Base-by-base conservation (phyloP, 768 basidiomycete genomes). In the Phaeolepiota aurea region DNA sequence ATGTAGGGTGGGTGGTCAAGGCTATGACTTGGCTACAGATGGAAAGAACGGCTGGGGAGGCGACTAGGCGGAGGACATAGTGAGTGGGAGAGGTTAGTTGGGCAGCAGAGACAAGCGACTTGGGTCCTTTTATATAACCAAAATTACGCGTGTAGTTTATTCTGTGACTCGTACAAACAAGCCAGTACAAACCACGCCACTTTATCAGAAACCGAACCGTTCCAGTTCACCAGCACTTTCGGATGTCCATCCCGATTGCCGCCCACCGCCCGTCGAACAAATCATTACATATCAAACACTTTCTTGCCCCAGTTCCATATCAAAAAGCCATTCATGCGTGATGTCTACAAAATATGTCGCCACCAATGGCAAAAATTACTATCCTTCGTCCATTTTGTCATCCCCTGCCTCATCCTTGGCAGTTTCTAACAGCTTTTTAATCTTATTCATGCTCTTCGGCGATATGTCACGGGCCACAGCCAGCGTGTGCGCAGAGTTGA, bases 401-500 rank as follows among this genome's bases (percentile, higher is more conserved):
- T 77, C 77, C 33, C 63, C 72, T 16, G 46, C 58, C 28, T 72
- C 78, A 49, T 87, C 84, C 59, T 71, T 74, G 47, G 70, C 71
- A 18, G 79, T 85, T 45, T 78, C 84, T 54, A 83, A 69, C 48
- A 88, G 67, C 58, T 79, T 86, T 68, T 78, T 83, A 54, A 86
- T 81, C 72, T 90, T 91, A 40, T 73, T 76, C 45, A 81, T 64
- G 55, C 86, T 86, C 66, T 94, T 90, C 31, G 96, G 94, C 34
- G 94, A 87, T 43, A 97, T 76, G 57, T 99, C 96, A 47, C 92
- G 81, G 49, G 92, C 96, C 28, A 84, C 72, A 20, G 91, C 88
- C 46, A 99, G 83, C 62, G 82, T 72, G 45, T 86, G 81, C 42
- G 87, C 85, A 37, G 90, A 82, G 61, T 87, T 82, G 14, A 75